A percentile compares a stretch with the other conserved stretches of the same genome.
Conservation (phyloP, 192 early-diverging fungal species). For the Backusella parvicylindrica region DNA sequence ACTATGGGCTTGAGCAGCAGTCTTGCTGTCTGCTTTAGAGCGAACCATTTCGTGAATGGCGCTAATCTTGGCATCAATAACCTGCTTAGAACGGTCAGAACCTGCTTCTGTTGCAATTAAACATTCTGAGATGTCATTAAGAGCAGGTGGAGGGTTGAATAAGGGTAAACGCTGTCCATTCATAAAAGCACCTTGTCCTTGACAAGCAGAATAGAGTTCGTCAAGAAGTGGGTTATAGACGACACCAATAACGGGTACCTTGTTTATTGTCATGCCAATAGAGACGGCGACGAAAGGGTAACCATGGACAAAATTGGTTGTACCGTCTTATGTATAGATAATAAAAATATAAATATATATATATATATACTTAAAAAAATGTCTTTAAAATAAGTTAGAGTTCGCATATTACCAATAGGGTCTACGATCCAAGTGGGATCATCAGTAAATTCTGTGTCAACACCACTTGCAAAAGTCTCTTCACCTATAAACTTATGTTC, state of each 20-base stretch:
- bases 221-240: slow-evolving; percentile 88
- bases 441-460: slow-evolving; percentile 52
- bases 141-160: slow-evolving; percentile 50
- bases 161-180: slow-evolving; percentile 61
- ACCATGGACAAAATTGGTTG: slow-evolving; percentile 74
- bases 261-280: slow-evolving; percentile 77
- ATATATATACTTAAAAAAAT: too few species aligned
- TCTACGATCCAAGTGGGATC: slow-evolving; percentile 90
- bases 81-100: slow-evolving; percentile 52
- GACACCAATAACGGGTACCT: slow-evolving; percentile 80
- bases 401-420: slow-evolving; percentile 71
- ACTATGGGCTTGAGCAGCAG: slow-evolving; percentile 53
- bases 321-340: slow-evolving; percentile 51
- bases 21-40: slow-evolving; percentile 30
- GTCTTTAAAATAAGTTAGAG: too few species aligned
- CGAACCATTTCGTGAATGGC: slow-evolving; percentile 66
- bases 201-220: slow-evolving; percentile 61
- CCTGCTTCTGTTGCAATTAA: slow-evolving; percentile 88
- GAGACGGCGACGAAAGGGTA: slow-evolving; percentile 85
- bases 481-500: slow-evolving; percentile 84
- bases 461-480: slow-evolving; percentile 67
- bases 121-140: slow-evolving; percentile 61
- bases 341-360: background rate
- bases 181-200: slow-evolving; percentile 65
- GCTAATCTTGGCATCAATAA: slow-evolving; percentile 64